Percentiles rank a stretch among this genome's conserved stretches.
Conservation (phyloP, 176 grass and related monocot species). For the Chloris gayana region DNA sequence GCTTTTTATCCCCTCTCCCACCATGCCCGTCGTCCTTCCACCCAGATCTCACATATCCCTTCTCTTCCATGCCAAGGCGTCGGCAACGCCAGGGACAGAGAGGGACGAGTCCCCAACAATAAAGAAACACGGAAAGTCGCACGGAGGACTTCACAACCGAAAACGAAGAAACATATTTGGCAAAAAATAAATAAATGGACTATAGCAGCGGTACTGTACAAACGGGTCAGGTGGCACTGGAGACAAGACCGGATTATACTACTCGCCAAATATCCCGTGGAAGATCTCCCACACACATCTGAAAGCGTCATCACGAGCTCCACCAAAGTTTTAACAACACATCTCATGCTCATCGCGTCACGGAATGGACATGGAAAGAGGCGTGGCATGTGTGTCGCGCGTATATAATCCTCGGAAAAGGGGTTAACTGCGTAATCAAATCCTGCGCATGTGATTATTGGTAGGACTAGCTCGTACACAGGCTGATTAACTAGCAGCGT, state of each 20-base stretch:
- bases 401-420: neutral
- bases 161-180: neutral
- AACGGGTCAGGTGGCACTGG: neutral
- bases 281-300: neutral
- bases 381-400: neutral
- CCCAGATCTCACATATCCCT: constrained; percentile 15
- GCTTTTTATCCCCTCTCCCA: neutral
- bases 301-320: neutral
- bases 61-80: constrained; percentile 38
- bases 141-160: neutral
- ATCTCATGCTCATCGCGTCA: constrained; percentile 16
- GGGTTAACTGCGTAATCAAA: neutral
- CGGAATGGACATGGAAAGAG: neutral
- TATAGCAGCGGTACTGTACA: neutral
- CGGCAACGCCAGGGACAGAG: neutral
- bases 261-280: constrained; percentile 17
- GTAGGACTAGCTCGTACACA: neutral
- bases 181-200: neutral
- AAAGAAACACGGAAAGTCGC: neutral
- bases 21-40: neutral
- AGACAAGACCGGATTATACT: constrained; percentile 5
- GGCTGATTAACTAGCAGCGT: neutral
- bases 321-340: constrained; percentile 10
- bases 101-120: neutral
- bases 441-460: neutral